phyloP scores from a whole-genome alignment of 2,329 filamentous ascomycete species.

The Balansia obtecta region DNA sequence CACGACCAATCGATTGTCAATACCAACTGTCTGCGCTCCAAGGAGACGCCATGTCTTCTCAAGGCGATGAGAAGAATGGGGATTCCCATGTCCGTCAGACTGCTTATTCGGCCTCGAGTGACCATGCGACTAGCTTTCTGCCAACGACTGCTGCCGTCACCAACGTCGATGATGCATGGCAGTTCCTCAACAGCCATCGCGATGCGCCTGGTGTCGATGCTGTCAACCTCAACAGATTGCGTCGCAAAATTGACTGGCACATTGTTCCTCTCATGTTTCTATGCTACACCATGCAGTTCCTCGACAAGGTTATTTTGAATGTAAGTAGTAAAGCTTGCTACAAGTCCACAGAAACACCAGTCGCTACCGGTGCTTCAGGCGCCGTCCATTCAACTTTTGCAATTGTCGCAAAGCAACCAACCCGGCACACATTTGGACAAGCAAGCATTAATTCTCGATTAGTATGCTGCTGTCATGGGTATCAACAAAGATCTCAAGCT shows the following conservation, averaged over 20 bases:
- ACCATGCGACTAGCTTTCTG: not conserved
- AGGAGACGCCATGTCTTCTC: slow-evolving; percentile 13
- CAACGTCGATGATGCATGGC: slow-evolving; percentile 33
- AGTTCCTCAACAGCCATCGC: slow-evolving; percentile 29
- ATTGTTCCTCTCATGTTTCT: slow-evolving; percentile 50
- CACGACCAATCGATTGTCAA: not conserved
- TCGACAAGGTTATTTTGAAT: slow-evolving; percentile 53
- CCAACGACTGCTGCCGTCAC: slow-evolving; percentile 5
- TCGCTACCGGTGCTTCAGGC: not conserved
- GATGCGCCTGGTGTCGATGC: slow-evolving; percentile 20
- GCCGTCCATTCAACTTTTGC: not conserved
- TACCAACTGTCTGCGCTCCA: not conserved
- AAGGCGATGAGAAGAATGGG: slow-evolving; percentile 13
- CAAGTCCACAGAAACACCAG: not conserved
- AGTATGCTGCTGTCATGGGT: slow-evolving; percentile 58
- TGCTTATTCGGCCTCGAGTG: slow-evolving; percentile 12
- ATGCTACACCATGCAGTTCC: slow-evolving; percentile 50
- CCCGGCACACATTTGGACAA: not conserved
- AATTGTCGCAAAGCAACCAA: not conserved
- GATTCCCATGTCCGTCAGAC: slow-evolving; percentile 9
- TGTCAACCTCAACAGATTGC: slow-evolving; percentile 31
- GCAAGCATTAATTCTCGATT: slow-evolving; percentile 3
- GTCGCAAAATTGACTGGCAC: slow-evolving; percentile 44
- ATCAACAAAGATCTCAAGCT: slow-evolving; percentile 39
- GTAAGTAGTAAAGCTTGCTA: slow-evolving; percentile 25